phyloP scores from a whole-genome alignment of 148 eudicot genomes.

The Amaranthus hypochondriacus region DNA sequence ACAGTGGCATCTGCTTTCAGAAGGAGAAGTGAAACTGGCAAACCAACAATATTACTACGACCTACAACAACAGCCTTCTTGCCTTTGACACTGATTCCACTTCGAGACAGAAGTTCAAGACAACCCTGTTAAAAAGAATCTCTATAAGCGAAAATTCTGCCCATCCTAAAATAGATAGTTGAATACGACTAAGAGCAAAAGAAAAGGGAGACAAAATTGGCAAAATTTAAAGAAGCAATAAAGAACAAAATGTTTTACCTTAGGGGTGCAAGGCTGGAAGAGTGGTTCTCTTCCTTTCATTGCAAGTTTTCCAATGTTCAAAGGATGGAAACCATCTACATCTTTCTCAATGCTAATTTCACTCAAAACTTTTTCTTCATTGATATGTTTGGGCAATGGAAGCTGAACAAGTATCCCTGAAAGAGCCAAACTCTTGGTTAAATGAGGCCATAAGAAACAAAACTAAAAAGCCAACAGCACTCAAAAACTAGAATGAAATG shows the following conservation, averaged over 20 bases:
- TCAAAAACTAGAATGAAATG: not conserved
- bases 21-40: slow-evolving; percentile 67
- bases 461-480: not conserved
- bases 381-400: slow-evolving; percentile 92
- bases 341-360: slow-evolving; percentile 91
- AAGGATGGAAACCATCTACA: slow-evolving; percentile 99
- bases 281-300: slow-evolving; percentile 99
- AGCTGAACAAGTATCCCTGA: slow-evolving; percentile 96
- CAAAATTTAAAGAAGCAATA: not conserved
- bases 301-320: slow-evolving; percentile 97
- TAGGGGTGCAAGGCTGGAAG: slow-evolving; percentile 92
- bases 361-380: slow-evolving; percentile 74
- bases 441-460: not conserved
- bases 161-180: too few species aligned
- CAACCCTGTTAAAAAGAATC: slow-evolving; percentile 31
- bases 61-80: slow-evolving; percentile 95
- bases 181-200: not conserved
- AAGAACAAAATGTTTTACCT: slow-evolving; percentile 37
- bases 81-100: slow-evolving; percentile 79
- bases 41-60: slow-evolving; percentile 92
- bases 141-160: not conserved
- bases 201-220: not conserved
- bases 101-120: slow-evolving; percentile 42
- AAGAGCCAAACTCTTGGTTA: slow-evolving; percentile 9
- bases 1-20: slow-evolving; percentile 95